phyloP scores from a whole-genome alignment of 1,139 yeast species.

The Hemisphaericaspora subhashii region DNA sequence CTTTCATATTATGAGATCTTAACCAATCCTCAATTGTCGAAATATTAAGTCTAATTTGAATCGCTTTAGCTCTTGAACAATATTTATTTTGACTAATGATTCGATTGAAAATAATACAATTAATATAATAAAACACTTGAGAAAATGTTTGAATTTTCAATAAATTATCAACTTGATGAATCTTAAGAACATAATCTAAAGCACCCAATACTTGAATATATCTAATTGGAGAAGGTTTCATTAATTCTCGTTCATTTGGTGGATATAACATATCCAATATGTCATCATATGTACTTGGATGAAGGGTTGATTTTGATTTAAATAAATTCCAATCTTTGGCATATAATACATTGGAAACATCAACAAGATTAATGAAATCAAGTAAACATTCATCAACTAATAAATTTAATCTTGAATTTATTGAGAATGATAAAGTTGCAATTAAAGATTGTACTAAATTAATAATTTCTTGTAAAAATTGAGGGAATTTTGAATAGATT shows the following conservation, averaged over 20 bases:
- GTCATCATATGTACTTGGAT: slow-evolving; percentile 60
- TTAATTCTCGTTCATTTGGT: slow-evolving; percentile 59
- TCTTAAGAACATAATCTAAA: slow-evolving; percentile 75
- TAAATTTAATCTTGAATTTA: slow-evolving; percentile 57
- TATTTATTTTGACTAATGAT: slow-evolving; percentile 65
- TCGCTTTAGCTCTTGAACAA: slow-evolving; percentile 78
- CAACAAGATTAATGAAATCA: slow-evolving; percentile 65
- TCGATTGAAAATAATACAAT: slow-evolving; percentile 71
- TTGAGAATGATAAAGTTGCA: slow-evolving; percentile 63
- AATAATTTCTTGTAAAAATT: slow-evolving; percentile 58
- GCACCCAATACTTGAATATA: slow-evolving; percentile 89
- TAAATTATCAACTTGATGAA: slow-evolving; percentile 77
- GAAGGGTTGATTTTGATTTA: slow-evolving; percentile 47
- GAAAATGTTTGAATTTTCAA: slow-evolving; percentile 76
- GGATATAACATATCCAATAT: slow-evolving; percentile 70
- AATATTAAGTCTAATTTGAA: slow-evolving; percentile 83
- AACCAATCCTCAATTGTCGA: slow-evolving; percentile 94
- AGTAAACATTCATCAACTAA: slow-evolving; percentile 64
- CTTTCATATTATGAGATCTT: slow-evolving; percentile 68
- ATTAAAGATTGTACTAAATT: slow-evolving; percentile 59
- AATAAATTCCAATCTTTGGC: slow-evolving; percentile 78
- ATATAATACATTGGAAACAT: slow-evolving; percentile 57
- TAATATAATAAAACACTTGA: slow-evolving; percentile 76
- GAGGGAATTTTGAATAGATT: slow-evolving; percentile 54
- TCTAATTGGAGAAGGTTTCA: slow-evolving; percentile 84